A percentile compares a stretch with the other conserved stretches of the same genome.
These are phyloP conservation scores for Chamaenerion angustifolium DNA, from an alignment of 345 rosid genomes.

Conservation along the genomic window DNA sequence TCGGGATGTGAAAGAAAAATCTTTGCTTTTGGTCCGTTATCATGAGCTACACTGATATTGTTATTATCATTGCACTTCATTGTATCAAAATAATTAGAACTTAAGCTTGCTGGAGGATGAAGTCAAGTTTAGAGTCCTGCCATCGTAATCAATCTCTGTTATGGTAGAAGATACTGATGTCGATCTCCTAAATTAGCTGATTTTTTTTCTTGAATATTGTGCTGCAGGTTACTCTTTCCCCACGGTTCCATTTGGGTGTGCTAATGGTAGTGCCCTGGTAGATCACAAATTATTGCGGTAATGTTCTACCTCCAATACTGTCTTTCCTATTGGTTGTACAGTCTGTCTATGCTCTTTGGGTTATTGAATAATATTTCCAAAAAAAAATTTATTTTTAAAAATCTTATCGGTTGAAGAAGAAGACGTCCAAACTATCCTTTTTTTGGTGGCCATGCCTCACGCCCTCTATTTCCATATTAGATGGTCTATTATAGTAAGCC, in stretches of 20 bases:
- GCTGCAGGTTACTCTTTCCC: not conserved
- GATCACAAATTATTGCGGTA: not conserved
- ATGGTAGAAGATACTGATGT: too few relatives aligned
- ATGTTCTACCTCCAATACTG: not conserved
- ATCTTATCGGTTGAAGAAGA: too few relatives aligned
- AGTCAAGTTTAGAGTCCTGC: too few relatives aligned
- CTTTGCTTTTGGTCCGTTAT: not conserved
- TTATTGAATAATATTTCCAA: not conserved
- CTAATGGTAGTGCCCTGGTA: not conserved
- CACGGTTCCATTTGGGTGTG: not conserved
- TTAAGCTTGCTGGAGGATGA: too few relatives aligned
- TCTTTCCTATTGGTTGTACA: not conserved
- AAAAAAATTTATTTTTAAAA: too few relatives aligned
- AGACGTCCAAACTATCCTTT: too few relatives aligned
- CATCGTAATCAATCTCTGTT: too few relatives aligned
- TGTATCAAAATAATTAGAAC: too few relatives aligned
- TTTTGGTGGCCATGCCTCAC: too few relatives aligned
- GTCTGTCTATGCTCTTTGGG: not conserved
- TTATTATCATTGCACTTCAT: not conserved
- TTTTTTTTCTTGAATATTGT: not conserved
- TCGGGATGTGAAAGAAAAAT: not conserved
- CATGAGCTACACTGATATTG: not conserved
- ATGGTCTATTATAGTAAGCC: too few relatives aligned
- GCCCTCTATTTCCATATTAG: too few relatives aligned
- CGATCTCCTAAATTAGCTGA: not conserved